These are phyloP conservation scores for Nosema muscidifuracis DNA, from an alignment of 371 early-diverging fungal species.

Conservation along the genomic window DNA sequence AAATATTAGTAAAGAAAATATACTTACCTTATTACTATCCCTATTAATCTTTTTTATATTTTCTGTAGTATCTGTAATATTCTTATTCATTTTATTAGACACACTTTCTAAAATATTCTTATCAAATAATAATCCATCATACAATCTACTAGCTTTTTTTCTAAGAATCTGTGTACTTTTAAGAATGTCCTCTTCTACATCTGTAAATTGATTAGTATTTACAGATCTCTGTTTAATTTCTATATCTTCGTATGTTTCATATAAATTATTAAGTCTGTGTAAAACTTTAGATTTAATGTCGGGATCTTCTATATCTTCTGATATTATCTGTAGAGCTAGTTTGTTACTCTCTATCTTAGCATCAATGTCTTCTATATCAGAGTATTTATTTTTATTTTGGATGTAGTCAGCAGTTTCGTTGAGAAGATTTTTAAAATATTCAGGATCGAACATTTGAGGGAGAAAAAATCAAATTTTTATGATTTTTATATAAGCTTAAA, in stretches of 20 bases:
- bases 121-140: constrained; percentile 18
- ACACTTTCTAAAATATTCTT: constrained; percentile 15
- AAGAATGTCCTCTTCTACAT: constrained; percentile 34
- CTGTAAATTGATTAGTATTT: not conserved
- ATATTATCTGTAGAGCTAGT: constrained; percentile 7
- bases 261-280: constrained; percentile 26
- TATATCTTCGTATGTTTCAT: not conserved
- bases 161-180: constrained; percentile 5
- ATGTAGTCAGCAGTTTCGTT: constrained; percentile 28
- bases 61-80: constrained; percentile 16
- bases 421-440: constrained; percentile 31
- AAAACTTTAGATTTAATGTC: constrained; percentile 6
- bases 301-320: constrained; percentile 26
- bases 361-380: constrained; percentile 14
- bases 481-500: too few species aligned
- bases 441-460: constrained; percentile 27
- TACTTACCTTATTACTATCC: not conserved
- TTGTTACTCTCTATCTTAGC: constrained; percentile 31
- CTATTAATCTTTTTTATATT: constrained; percentile 17
- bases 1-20: not conserved
- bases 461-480: too few species aligned
- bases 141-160: constrained; percentile 14
- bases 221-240: constrained; percentile 3
- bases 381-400: not conserved
- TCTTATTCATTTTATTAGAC: constrained; percentile 17